Percentiles rank a stretch among this genome's conserved stretches.
Conservation (phyloP, 2,329 filamentous ascomycete species). For the Penicillium sp. region DNA sequence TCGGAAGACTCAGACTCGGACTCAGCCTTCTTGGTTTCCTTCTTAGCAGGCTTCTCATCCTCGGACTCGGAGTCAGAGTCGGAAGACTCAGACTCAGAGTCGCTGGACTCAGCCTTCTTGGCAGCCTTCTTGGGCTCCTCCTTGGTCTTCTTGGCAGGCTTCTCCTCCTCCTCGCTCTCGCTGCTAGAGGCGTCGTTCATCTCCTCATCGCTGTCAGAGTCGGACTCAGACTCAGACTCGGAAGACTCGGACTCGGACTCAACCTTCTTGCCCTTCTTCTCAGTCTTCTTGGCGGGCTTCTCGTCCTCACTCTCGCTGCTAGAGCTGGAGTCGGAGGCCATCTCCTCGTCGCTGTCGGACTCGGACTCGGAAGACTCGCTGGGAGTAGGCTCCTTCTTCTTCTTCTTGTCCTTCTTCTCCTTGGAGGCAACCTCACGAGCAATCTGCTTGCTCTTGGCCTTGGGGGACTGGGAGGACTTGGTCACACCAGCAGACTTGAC, state of each 20-base stretch:
- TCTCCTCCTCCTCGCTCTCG: conserved; percentile 23
- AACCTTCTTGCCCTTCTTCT: conserved; percentile 25
- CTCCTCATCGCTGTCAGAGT: too few species aligned
- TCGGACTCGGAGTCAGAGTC: conserved; percentile 28
- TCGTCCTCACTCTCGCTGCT: conserved; percentile 31
- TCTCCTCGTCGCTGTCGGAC: too few species aligned
- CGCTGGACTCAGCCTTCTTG: conserved; percentile 25
- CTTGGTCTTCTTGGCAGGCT: too few species aligned
- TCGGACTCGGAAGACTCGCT: conserved; percentile 24
- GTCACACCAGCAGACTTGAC: conserved; percentile 41
- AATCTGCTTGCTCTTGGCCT: conserved; percentile 40
- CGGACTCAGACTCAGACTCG: conserved; percentile 28
- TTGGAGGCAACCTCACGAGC: conserved; percentile 36
- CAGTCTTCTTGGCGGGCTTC: conserved; percentile 24
- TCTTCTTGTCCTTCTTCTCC: conserved; percentile 37
- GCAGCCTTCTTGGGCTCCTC: too few species aligned
- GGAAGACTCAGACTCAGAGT: conserved; percentile 22
- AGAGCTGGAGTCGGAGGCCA: conserved; percentile 20
- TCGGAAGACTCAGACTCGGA: conserved; percentile 25
- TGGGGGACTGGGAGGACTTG: conserved; percentile 38
- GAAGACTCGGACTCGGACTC: conserved; percentile 23
- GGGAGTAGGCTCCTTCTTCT: conserved; percentile 38
- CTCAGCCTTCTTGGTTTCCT: conserved; percentile 26
- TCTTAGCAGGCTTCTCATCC: conserved; percentile 25
- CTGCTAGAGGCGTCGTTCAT: conserved; percentile 27